Conservation (phyloP, 2,329 filamentous ascomycete genomes). For the Sclerotinia sclerotiorum region DNA sequence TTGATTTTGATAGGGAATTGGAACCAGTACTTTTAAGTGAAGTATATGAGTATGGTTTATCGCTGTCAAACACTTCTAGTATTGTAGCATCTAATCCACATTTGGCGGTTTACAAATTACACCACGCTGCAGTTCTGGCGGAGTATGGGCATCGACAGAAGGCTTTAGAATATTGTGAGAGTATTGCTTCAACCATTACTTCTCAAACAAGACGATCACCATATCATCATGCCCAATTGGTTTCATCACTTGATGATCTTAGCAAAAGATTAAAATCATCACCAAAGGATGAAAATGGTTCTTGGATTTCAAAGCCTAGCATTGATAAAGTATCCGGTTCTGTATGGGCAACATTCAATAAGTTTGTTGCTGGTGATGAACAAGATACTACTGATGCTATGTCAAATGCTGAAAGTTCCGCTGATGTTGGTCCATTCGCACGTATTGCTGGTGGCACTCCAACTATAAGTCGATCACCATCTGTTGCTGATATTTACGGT, state of each 20-base stretch:
- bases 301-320: conserved; percentile 92
- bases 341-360: conserved; percentile 91
- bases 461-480: conserved; percentile 71
- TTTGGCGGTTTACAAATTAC: conserved; percentile 85
- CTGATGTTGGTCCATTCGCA: conserved; percentile 75
- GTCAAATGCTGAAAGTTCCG: conserved; percentile 55
- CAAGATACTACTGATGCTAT: conserved; percentile 62
- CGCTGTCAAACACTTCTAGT: conserved; percentile 61
- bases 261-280: conserved; percentile 80
- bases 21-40: conserved; percentile 94
- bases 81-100: conserved; percentile 68
- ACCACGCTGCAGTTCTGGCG: conserved; percentile 80
- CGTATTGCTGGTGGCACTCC: conserved; percentile 75
- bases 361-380: conserved; percentile 92
- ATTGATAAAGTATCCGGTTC: conserved; percentile 94
- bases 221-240: conserved; percentile 78
- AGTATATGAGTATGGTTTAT: conserved; percentile 86
- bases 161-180: conserved; percentile 88
- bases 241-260: conserved; percentile 78
- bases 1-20: conserved; percentile 74
- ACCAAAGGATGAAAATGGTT: conserved; percentile 75
- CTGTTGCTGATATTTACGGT: conserved; percentile 68
- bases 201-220: conserved; percentile 80
- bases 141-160: conserved; percentile 81
- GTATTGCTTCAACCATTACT: conserved; percentile 72